These are phyloP conservation scores for Sechiopsis laciniata DNA, from an alignment of 306 rosid genomes.

Conservation along the genomic window DNA sequence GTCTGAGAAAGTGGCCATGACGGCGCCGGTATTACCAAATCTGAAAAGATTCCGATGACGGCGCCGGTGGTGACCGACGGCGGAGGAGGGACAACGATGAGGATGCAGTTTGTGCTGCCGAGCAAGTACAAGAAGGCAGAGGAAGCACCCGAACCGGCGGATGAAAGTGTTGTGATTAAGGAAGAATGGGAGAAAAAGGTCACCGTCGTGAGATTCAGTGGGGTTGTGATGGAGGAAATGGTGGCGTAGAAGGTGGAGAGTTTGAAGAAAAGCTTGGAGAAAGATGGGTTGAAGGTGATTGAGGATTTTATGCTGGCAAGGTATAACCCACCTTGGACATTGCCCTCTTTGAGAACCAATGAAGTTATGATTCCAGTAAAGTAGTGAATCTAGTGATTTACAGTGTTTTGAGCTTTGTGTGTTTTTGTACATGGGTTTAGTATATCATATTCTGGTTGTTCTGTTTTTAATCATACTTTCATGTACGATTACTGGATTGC, in stretches of 20 bases:
- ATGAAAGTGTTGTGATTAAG: slow-evolving; percentile 63
- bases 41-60: slow-evolving; percentile 66
- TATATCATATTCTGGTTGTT: neutral
- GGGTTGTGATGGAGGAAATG: slow-evolving; percentile 50
- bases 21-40: slow-evolving; percentile 72
- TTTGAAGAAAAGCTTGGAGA: slow-evolving; percentile 55
- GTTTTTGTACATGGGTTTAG: neutral
- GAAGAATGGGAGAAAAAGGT: slow-evolving; percentile 67
- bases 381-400: slow-evolving; percentile 22
- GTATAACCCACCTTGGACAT: slow-evolving; percentile 81
- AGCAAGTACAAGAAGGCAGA: slow-evolving; percentile 46
- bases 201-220: slow-evolving; percentile 70
- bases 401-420: neutral
- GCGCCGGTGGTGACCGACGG: slow-evolving; percentile 61
- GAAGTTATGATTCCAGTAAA: slow-evolving; percentile 78
- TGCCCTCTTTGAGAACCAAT: slow-evolving; percentile 65
- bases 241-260: slow-evolving; percentile 60
- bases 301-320: slow-evolving; percentile 73
- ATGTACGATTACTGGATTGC: neutral
- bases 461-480: neutral
- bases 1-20: slow-evolving; percentile 83
- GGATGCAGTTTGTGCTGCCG: slow-evolving; percentile 74
- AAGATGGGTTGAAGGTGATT: slow-evolving; percentile 59
- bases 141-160: slow-evolving; percentile 80
- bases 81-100: slow-evolving; percentile 36